Conservation (phyloP, 192 early-diverging fungal species). For the Coemansia sp. region DNA sequence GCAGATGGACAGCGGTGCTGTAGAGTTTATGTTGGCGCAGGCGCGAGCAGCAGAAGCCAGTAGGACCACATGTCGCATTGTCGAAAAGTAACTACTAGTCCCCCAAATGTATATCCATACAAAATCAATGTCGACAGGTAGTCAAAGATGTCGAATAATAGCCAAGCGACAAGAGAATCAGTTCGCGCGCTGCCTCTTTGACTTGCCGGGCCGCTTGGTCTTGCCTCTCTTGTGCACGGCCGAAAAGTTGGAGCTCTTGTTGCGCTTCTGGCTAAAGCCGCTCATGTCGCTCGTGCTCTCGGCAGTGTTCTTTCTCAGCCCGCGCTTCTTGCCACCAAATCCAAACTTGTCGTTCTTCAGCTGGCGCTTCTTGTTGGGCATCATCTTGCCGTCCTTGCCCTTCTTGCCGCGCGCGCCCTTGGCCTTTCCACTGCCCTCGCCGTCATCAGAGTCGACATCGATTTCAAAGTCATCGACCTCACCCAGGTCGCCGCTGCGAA, state of each 20-base stretch:
- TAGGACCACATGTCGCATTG: too few species aligned
- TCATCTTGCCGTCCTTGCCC: slow-evolving; percentile 26
- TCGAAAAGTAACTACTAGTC: too few species aligned
- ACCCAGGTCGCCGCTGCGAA: slow-evolving; percentile 59
- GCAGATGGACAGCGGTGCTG: slow-evolving; percentile 16
- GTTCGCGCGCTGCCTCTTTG: slow-evolving; percentile 36
- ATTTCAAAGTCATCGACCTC: slow-evolving; percentile 56
- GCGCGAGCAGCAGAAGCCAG: slow-evolving; percentile 6
- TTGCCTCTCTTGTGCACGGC: slow-evolving; percentile 22
- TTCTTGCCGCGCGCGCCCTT: slow-evolving; percentile 19
- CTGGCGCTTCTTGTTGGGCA: slow-evolving; percentile 59
- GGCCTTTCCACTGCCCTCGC: slow-evolving; percentile 8
- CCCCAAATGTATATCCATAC: too few species aligned
- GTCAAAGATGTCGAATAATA: neutral
- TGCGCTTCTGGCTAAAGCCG: slow-evolving; percentile 60
- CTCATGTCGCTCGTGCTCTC: slow-evolving; percentile 75
- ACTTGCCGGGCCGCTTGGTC: slow-evolving; percentile 51
- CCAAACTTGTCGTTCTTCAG: slow-evolving; percentile 87
- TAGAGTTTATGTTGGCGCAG: slow-evolving; percentile 17
- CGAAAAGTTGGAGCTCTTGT: slow-evolving; percentile 43
- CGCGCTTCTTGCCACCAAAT: slow-evolving; percentile 87
- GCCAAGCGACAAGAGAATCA: neutral
- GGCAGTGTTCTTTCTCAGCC: slow-evolving; percentile 77
- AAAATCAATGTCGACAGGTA: too few species aligned
- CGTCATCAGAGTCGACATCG: slow-evolving; percentile 41